Conservation (phyloP, 768 basidiomycete species). For the Serendipita vermifera region DNA sequence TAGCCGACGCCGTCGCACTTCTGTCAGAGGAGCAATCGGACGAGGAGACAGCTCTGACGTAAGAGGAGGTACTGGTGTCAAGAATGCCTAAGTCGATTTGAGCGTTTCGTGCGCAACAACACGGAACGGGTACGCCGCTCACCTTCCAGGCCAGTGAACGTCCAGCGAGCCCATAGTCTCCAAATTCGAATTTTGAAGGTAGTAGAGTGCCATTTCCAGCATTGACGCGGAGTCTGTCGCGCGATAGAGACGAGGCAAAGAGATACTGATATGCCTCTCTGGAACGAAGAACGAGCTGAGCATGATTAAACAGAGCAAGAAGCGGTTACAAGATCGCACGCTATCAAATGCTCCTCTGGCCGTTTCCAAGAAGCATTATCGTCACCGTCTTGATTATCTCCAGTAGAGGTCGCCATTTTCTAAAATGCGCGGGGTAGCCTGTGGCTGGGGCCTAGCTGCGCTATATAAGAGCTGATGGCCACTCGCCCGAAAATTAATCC, state of each 20-base stretch:
- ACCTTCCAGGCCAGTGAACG: conserved; percentile 84
- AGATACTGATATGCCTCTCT: conserved; percentile 34
- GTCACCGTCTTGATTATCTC: background rate
- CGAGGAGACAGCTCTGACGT: conserved; percentile 22
- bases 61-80: conserved; percentile 45
- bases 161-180: conserved; percentile 43
- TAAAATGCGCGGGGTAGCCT: too few species aligned
- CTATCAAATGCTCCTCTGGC: conserved; percentile 8
- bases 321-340: conserved; percentile 5
- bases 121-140: conserved; percentile 11
- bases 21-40: conserved; percentile 20
- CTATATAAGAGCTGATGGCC: background rate
- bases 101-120: conserved; percentile 5
- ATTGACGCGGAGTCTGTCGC: conserved; percentile 36
- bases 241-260: conserved; percentile 40
- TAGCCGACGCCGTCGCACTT: conserved; percentile 38
- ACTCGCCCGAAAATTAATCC: background rate
- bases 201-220: conserved; percentile 48
- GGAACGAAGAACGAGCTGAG: conserved; percentile 16
- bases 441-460: too few species aligned
- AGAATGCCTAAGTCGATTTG: conserved; percentile 31
- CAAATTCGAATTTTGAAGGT: conserved; percentile 29
- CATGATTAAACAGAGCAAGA: too few species aligned
- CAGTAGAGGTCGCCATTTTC: too few species aligned
- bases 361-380: background rate